A percentile compares a stretch with the other conserved stretches of the same genome.
Evolutionary conservation across 305 asterid genomes (phyloP).

Genomic region (Withania somnifera): DNA sequence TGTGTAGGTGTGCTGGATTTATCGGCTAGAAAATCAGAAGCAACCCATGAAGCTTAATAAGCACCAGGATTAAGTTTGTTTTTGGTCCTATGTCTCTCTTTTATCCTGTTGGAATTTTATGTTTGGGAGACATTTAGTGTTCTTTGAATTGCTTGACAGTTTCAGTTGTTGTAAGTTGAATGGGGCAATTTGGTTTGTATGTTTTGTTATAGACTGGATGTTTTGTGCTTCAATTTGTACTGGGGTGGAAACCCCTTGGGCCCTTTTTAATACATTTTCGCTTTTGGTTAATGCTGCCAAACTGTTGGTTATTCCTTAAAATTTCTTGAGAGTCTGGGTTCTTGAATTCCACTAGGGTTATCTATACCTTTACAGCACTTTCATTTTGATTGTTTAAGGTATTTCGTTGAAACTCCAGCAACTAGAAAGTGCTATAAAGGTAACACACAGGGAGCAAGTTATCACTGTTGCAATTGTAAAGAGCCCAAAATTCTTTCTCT

Average conservation of each 20-base stretch:
- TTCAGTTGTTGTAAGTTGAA: background rate
- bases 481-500: background rate
- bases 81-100: too few relatives aligned
- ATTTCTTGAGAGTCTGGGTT: background rate
- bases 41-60: conserved; percentile 40
- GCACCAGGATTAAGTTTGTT: conserved; percentile 3
- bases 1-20: conserved; percentile 65
- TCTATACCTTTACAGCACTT: too few relatives aligned
- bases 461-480: background rate
- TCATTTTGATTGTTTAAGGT: too few relatives aligned
- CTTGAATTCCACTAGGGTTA: background rate
- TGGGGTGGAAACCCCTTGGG: background rate
- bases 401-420: too few relatives aligned
- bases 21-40: conserved; percentile 49
- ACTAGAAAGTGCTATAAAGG: too few relatives aligned
- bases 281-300: background rate
- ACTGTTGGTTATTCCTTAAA: too few relatives aligned
- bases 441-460: too few relatives aligned
- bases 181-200: background rate
- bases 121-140: too few relatives aligned
- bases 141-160: too few relatives aligned
- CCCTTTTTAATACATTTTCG: background rate
- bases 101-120: too few relatives aligned
- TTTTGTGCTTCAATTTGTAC: background rate
- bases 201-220: background rate